These are phyloP conservation scores for Debaryomyces coudertii DNA, from an alignment of 1,139 yeast genomes.

Conservation along the genomic window DNA sequence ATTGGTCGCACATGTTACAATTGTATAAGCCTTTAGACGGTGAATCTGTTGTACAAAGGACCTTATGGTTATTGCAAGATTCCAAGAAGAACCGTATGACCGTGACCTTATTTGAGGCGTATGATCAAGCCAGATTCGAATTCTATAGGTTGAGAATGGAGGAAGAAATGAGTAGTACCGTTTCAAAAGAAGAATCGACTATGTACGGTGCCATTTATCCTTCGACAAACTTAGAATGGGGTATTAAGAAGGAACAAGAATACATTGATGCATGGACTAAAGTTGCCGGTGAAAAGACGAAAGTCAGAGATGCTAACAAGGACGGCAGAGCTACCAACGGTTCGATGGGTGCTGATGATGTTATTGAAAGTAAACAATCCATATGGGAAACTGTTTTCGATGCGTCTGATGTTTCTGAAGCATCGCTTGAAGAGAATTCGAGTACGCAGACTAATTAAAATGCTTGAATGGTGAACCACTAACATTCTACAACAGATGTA, in stretches of 20 bases:
- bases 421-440: conserved; percentile 1
- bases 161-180: conserved; percentile 74
- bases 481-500: neutral
- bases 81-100: conserved; percentile 26
- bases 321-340: conserved; percentile 34
- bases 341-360: conserved; percentile 29
- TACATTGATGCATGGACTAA: conserved; percentile 72
- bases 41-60: conserved; percentile 91
- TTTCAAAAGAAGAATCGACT: conserved; percentile 79
- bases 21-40: conserved; percentile 79
- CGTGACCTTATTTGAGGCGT: conserved; percentile 57
- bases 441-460: neutral
- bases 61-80: conserved; percentile 64
- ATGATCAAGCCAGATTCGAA: conserved; percentile 84
- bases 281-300: conserved; percentile 66
- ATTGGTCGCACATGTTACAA: conserved; percentile 84
- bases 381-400: conserved; percentile 33
- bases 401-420: conserved; percentile 11
- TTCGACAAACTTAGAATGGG: conserved; percentile 62
- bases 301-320: conserved; percentile 46
- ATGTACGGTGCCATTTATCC: conserved; percentile 84
- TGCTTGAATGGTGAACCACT: neutral
- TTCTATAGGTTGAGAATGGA: conserved; percentile 84
- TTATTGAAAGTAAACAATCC: conserved; percentile 24
- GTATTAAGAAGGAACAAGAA: conserved; percentile 71